Base-by-base conservation (phyloP, 768 basidiomycete species). In the Boletus rubroflammeus region DNA sequence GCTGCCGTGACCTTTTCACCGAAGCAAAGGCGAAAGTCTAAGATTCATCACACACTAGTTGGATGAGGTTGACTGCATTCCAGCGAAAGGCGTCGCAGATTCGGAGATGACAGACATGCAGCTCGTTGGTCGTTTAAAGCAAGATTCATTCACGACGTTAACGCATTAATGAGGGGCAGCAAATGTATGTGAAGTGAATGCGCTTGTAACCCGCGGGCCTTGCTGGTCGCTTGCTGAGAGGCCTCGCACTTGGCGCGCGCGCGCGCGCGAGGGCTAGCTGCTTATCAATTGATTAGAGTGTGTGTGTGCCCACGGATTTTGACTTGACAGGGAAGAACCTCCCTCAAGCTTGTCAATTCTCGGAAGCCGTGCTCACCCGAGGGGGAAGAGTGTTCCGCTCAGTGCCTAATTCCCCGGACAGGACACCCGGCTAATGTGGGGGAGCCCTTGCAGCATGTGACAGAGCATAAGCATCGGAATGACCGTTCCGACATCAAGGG, bases 331-430 rank as follows among this genome's bases (percentile, higher is more conserved):
- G 53, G 41, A 53, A 42, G 38, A 32, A 19, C 21, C 17, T 47
- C n/a, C 23, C 47, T 49, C 43, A 40, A 55, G 56, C 47, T 42
- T 50, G 56, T 49, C 54, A 58, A 31, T 35, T 47, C 59, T 53
- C 53, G 62, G 62, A 56, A 51, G 47, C 55, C 57, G 55, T 41
- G 29, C 48, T 23, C 51, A 21, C 42, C 53, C 56, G 56, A 57
- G 21, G n/a, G 48, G 32, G 21, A 43, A 45, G 17, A 17, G 26
- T 29, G 31, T 41, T 28, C 41, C 42, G 11, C 43, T 47, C 35
- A 42, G 62, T 51, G 58, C 36, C 51, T 60, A 58, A 62, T 55
- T 63, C 58, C 58, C 65, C 50, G 43, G 67, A 67, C 38, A 56
- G 60, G 60, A 21, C 47, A 44, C 31, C 1, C 32, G 25, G 28